Evolutionary conservation across 2,329 filamentous ascomycete genomes (phyloP).

Genomic region (Hymenoscyphus albidus): DNA sequence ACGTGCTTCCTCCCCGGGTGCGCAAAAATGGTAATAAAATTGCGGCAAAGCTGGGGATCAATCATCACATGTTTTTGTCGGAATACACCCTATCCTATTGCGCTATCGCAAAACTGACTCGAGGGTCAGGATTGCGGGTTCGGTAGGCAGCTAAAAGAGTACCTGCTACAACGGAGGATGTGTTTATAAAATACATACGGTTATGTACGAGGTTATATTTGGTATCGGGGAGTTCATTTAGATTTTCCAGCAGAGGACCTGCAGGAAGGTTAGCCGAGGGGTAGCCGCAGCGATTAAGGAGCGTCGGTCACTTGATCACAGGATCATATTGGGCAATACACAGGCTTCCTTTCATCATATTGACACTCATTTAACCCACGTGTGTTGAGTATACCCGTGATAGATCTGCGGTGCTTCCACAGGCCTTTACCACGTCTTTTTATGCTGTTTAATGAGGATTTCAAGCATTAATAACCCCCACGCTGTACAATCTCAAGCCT

Average conservation of each 20-base stretch:
- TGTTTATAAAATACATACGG: too few relatives aligned
- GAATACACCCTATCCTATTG: not conserved
- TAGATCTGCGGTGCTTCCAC: conserved; percentile 10
- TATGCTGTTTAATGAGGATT: not conserved
- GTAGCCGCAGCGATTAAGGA: not conserved
- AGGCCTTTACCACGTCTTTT: conserved; percentile 8
- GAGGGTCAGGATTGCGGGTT: not conserved
- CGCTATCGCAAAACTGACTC: not conserved
- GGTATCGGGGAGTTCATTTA: not conserved
- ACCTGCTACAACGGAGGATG: not conserved
- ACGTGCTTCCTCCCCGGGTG: not conserved
- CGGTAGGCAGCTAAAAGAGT: not conserved
- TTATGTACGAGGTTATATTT: too few relatives aligned
- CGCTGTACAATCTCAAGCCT: not conserved
- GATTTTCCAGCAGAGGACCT: not conserved
- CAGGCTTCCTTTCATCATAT: conserved; percentile 4
- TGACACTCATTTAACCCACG: conserved; percentile 11
- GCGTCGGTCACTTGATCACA: not conserved
- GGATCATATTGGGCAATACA: not conserved
- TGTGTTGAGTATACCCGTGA: conserved; percentile 8
- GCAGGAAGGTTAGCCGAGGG: not conserved
- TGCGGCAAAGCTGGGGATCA: not conserved
- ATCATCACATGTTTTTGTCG: not conserved
- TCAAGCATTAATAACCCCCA: not conserved
- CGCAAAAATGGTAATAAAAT: not conserved